Percentiles rank a stretch among this genome's conserved stretches.
Evolutionary conservation across 257 asterid genomes (phyloP).

Genomic region (Ajuga chamaepitys): DNA sequence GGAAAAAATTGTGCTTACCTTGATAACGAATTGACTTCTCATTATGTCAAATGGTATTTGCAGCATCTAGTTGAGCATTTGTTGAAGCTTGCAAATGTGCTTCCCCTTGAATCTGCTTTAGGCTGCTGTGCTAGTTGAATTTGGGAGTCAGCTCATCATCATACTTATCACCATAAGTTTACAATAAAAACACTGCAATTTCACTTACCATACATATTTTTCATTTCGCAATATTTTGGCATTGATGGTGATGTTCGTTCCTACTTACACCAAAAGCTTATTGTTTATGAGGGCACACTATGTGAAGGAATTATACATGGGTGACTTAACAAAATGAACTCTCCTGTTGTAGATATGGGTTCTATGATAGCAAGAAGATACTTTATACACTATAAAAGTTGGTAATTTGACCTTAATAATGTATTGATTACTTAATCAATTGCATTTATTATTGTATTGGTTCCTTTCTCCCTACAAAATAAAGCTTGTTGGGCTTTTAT

Average conservation of each 20-base stretch:
- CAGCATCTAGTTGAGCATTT: neutral
- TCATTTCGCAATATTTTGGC: neutral
- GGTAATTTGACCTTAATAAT: neutral
- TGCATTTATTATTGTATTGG: neutral
- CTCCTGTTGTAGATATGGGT: neutral
- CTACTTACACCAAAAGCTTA: neutral
- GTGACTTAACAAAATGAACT: neutral
- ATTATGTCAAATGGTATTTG: neutral
- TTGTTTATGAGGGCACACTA: neutral
- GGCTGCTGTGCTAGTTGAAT: neutral
- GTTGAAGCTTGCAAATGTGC: neutral
- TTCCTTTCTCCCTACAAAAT: neutral
- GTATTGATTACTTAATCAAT: neutral
- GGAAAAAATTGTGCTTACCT: too few species aligned
- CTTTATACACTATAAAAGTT: neutral
- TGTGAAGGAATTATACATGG: neutral
- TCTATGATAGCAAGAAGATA: neutral
- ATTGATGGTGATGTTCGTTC: neutral
- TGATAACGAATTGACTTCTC: too few species aligned
- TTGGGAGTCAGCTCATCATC: neutral
- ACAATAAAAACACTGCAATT: neutral
- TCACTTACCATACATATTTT: neutral
- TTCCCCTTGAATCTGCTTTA: neutral
- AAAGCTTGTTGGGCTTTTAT: neutral
- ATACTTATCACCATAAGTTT: neutral